Base-by-base conservation (phyloP, 2,329 filamentous ascomycete genomes). In the Trichoderma asperellum region DNA sequence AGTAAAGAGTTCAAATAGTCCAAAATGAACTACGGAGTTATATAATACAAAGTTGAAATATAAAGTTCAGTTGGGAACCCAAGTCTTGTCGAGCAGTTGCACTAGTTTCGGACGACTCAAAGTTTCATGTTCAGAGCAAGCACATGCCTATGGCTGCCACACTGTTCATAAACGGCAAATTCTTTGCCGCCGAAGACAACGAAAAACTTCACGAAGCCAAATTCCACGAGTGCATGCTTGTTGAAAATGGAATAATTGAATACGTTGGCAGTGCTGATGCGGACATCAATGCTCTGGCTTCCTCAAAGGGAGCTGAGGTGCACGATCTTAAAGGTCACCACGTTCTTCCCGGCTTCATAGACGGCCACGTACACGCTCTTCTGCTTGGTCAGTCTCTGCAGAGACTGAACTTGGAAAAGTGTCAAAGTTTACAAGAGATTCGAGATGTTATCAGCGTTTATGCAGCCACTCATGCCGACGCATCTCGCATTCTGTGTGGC, bases 271-370 rank as follows among this genome's bases (percentile, higher is more conserved):
- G 40, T 14, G 63, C 40, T 35, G 37, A 58, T 37, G 37, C 37
- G 14, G 24, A 49, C 14, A 66, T 58, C n/a, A 47, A 29, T 14
- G 8, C 63, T 35, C 27, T 49, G 2, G 63, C 63, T 35, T 27
- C 53, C 34, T 27, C 53, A 29, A 66, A 66, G 34, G 63, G 37
- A 14, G 63, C 63, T 32, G 8, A 14, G 11, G 12, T 66, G 12
- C 52, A 55, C 12, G 63, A 66, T 66, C 53, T 66, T 16, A 29
- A 58, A 1, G 63, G 63, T 11, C 37, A 14, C 11, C 63, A 66
- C n/a, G 63, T 66, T 24, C 63, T 66, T 21, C 63, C 63, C 5
- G 53, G 63, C 40, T 66, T 66, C 53, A 66, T 66, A 14, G 63
- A 66, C 12, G 63, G 53, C 29, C 63, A 66, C 34, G 63, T 66